Conservation (phyloP, 1,284 basidiomycete genomes). For the Cerrena zonata region DNA sequence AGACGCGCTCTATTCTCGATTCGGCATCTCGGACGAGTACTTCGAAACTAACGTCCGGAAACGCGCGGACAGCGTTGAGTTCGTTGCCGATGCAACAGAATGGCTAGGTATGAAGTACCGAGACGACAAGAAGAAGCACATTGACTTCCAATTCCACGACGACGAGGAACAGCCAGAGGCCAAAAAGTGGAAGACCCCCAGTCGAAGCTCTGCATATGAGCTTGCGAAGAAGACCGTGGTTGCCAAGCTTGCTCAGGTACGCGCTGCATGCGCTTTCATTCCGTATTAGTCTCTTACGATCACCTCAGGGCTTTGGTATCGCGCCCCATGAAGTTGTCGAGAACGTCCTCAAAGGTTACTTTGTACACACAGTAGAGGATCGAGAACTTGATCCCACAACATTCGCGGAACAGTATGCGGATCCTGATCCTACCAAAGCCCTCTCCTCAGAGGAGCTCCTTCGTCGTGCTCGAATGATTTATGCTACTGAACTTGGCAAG, state of each 20-base stretch:
- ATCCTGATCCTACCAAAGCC: constrained; percentile 54
- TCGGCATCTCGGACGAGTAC: constrained; percentile 64
- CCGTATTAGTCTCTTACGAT: constrained; percentile 6
- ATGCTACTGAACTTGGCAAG: constrained; percentile 87
- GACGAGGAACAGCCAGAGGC: constrained; percentile 51
- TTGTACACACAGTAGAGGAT: constrained; percentile 72
- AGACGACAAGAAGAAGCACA: constrained; percentile 67
- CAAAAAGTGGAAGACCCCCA: constrained; percentile 76
- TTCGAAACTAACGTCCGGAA: constrained; percentile 63
- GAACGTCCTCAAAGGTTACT: constrained; percentile 62
- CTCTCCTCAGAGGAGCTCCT: constrained; percentile 61
- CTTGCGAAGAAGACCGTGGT: constrained; percentile 76
- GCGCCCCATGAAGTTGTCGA: constrained; percentile 73
- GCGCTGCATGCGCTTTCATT: constrained; percentile 14
- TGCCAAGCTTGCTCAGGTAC: constrained; percentile 70
- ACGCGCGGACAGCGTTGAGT: constrained; percentile 74
- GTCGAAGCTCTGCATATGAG: constrained; percentile 82
- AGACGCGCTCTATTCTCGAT: constrained; percentile 56
- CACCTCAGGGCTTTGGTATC: constrained; percentile 69
- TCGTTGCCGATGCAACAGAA: constrained; percentile 86
- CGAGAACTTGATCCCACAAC: constrained; percentile 66
- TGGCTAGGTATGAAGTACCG: constrained; percentile 87
- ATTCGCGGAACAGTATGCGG: constrained; percentile 75
- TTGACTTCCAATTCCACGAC: constrained; percentile 66
- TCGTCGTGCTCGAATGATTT: constrained; percentile 74